phyloP scores from a whole-genome alignment of 352 stramenopile species.

The Globisporangium cylindrosporum region DNA sequence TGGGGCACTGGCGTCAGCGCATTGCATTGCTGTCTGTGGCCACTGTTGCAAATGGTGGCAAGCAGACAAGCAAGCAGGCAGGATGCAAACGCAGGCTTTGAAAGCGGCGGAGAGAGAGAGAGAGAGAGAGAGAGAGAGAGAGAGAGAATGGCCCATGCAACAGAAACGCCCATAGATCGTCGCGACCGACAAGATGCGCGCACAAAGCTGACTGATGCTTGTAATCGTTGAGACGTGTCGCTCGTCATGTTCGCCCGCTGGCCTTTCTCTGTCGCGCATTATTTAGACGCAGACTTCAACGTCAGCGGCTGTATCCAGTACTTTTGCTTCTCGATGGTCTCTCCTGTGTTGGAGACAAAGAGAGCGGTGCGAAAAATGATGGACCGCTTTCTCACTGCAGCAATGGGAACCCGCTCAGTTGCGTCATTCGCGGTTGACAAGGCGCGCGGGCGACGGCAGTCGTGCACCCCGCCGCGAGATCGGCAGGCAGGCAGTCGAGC shows the following conservation, averaged over 20 bases:
- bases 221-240: neutral
- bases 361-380: too few relatives aligned
- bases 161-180: neutral
- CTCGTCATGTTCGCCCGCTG: neutral
- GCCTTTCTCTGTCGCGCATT: neutral
- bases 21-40: neutral
- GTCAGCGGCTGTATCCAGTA: neutral
- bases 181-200: neutral
- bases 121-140: too few relatives aligned
- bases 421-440: constrained; percentile 1
- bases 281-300: neutral
- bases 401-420: neutral
- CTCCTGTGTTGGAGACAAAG: neutral
- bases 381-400: too few relatives aligned
- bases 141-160: neutral
- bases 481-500: neutral
- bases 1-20: neutral
- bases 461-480: neutral
- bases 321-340: neutral
- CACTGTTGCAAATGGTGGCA: neutral
- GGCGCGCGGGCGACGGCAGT: neutral
- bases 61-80: neutral
- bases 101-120: neutral
- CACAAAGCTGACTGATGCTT: neutral
- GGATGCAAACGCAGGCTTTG: neutral